Evolutionary conservation across 129 eudicot genomes (phyloP), one percentile per base, ranked within the genome.

Genomic region (Glebionis coronaria): DNA sequence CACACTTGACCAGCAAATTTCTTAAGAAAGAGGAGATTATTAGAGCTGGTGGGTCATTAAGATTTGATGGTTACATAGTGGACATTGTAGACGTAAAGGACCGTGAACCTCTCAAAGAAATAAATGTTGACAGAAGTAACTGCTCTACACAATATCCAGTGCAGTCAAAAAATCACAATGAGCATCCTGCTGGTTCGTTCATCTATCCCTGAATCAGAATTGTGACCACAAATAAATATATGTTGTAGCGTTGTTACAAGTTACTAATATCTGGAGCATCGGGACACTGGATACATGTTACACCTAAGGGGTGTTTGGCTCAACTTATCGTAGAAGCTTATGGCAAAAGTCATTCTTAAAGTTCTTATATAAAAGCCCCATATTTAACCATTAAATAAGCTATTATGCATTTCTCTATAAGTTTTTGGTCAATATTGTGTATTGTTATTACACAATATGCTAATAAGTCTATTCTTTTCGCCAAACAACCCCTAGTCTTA

Each of bases 31-130:
- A 82, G 59, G 99, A 93, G 80, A 67, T 44, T 12, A 61, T 92
- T 45, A 73, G 0, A 20, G 79, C 82, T 57, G 98, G 96, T 20
- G 86, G 81, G 70, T 80, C 92, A 69, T 21, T 88, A 29, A 70
- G 42, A 65, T 78, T 89, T 59, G 93, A 89, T 51, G 90, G 85
- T 60, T 79, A 94, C 78, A 61, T 94, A 76, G 88, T 88, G 63
- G 91, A 93, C 61, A 70, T 93, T 73, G 79, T 83, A 56, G 97
- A 91, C 62, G 73, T 68, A 28, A 73, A 54, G 62, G 72, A 46
- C 74, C 55, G 75, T 9, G 55, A 73, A 68, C 51, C 67, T 76
- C 57, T 16, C 31, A 44, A 47, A 44, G 67, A 60, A 47, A 55
- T 63, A 60, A 65, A 69, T 50, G 67, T 29, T 76, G 59, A 63